Percentiles rank a stretch among this genome's conserved stretches.
phyloP scores from a whole-genome alignment of 805 yeast species.

The Teunomyces funiuensis region DNA sequence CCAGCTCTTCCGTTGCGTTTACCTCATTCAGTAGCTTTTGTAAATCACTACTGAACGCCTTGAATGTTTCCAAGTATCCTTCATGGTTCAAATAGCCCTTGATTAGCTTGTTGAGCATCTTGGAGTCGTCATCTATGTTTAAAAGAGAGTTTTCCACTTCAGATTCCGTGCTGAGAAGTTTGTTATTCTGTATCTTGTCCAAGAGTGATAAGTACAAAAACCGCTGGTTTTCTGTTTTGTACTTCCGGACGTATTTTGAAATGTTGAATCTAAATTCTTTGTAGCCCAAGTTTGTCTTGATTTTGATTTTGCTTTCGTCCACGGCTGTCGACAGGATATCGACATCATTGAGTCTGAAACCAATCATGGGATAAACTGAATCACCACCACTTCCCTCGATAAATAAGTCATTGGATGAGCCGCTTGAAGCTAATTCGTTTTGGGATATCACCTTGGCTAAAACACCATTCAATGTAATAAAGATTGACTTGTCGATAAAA shows the following conservation, averaged over 20 bases:
- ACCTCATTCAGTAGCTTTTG: conserved; percentile 15
- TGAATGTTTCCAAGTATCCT: conserved; percentile 37
- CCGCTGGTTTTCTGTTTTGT: conserved; percentile 32
- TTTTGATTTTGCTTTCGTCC: conserved; percentile 17
- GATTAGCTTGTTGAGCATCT: conserved; percentile 30
- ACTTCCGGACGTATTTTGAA: conserved; percentile 47
- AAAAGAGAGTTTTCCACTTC: conserved; percentile 9
- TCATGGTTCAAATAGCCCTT: conserved; percentile 40
- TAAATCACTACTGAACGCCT: conserved; percentile 34
- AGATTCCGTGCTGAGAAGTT: conserved; percentile 6
- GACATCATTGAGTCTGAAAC: conserved; percentile 28
- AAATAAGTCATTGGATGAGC: conserved; percentile 11
- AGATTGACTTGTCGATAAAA: conserved; percentile 59
- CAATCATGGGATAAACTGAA: conserved; percentile 36
- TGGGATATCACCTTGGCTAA: conserved; percentile 25
- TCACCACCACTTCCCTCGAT: conserved; percentile 18
- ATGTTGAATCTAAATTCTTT: conserved; percentile 63
- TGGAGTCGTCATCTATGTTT: conserved; percentile 23
- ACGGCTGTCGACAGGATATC: conserved; percentile 7
- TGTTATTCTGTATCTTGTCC: conserved; percentile 17
- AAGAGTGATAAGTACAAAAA: conserved; percentile 19
- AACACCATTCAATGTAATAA: conserved; percentile 82
- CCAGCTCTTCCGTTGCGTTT: background rate
- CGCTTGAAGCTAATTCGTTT: conserved; percentile 24
- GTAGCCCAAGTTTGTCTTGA: conserved; percentile 57